Evolutionary conservation across 176 grass and related monocot genomes (phyloP), one percentile per base, ranked within the genome.

Genomic region (Themeda triandra): DNA sequence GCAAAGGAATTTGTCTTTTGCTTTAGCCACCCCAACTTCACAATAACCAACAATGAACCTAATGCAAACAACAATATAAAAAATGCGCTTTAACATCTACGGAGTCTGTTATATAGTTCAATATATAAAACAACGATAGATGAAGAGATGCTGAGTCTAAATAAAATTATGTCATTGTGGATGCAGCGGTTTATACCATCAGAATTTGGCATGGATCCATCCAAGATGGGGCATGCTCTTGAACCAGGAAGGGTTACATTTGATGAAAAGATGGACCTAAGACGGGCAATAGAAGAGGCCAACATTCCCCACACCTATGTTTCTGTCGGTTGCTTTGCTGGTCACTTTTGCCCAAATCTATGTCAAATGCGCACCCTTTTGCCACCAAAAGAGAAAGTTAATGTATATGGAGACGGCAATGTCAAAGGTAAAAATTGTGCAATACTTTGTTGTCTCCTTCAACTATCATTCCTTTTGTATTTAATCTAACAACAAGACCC

Each of bases 261-360:
- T 25, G 69, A 46, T 0, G 85, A 88, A 0, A 94, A 97, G 76
- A 88, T 90, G 76, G 71, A 77, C 30, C 18, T 97, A 29, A 64
- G 92, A 24, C 88, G 67, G 25, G 87, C 87, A 2, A 86, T 94
- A 19, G 92, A 97, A 58, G 56, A 79, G 49, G 87, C 85, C 18
- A 56, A 70, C 32, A 90, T 97, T 62, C 89, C 92, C 6, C 86
- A 86, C 71, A 94, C 94, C 0, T 94, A 94, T 8, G 41, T 97
- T 51, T 94, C 89, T 18, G 66, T 87, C 0, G 90, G 88, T 18
- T 97, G 82, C 73, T 87, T 88, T 49, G 88, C 66, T 4, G 82
- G 41, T 7, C 66, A 40, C 59, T 89, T 87, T 21, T 69, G 70
- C 23, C 31, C 86, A 6, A 89, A 86, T 30, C 81, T 97, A 1